Percentiles rank a stretch among this genome's conserved stretches.
These are phyloP conservation scores for Bipolaris gigantea DNA, from an alignment of 2,329 filamentous ascomycete species.

Conservation along the genomic window DNA sequence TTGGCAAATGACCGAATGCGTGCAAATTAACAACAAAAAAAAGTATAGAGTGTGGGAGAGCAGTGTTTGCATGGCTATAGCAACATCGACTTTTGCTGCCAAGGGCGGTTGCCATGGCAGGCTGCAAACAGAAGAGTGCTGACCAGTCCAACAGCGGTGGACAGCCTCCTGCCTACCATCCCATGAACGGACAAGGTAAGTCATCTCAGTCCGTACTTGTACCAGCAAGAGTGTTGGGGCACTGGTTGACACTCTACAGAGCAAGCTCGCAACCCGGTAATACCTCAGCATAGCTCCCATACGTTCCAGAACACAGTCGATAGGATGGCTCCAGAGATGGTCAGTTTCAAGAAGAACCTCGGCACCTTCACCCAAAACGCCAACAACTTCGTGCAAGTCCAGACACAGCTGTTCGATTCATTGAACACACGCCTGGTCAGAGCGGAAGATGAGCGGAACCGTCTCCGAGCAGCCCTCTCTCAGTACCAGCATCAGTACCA, in stretches of 20 bases:
- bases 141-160: neutral
- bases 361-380: neutral
- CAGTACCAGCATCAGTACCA: neutral
- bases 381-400: neutral
- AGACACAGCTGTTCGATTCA: neutral
- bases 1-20: too few relatives aligned
- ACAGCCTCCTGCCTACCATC: neutral
- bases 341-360: neutral
- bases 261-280: neutral
- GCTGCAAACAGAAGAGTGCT: neutral
- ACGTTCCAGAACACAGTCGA: neutral
- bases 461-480: slow-evolving; percentile 28
- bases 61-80: too few relatives aligned
- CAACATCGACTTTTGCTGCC: too few relatives aligned
- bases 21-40: too few relatives aligned
- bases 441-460: slow-evolving; percentile 73
- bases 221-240: neutral
- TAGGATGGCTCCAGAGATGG: neutral
- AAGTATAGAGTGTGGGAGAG: too few relatives aligned
- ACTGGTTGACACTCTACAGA: slow-evolving; percentile 3
- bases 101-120: too few relatives aligned
- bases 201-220: neutral
- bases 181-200: slow-evolving; percentile 1
- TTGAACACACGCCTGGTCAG: slow-evolving; percentile 96
- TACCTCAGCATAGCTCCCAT: neutral